Percentiles rank a stretch among this genome's conserved stretches.
phyloP scores from a whole-genome alignment of 2,329 filamentous ascomycete genomes.

The Madurella mycetomatis region DNA sequence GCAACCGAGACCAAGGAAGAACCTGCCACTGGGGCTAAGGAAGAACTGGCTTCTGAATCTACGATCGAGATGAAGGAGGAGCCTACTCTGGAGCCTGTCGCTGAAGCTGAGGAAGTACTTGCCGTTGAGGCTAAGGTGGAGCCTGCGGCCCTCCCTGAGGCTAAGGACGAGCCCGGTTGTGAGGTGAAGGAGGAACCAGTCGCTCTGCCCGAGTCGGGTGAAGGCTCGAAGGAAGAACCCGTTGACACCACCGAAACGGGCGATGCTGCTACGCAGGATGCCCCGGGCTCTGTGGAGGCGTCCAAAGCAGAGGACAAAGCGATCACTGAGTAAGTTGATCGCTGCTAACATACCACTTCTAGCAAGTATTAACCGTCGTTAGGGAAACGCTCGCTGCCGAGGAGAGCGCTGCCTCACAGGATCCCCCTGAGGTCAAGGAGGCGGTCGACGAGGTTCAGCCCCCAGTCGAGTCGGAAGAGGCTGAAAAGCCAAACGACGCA shows the following conservation, averaged over 20 bases:
- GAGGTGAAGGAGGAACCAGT: background rate
- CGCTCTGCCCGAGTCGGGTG: background rate
- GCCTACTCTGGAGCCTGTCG: background rate
- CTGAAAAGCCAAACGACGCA: background rate
- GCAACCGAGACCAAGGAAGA: background rate
- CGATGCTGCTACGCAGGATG: background rate
- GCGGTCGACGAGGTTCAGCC: background rate
- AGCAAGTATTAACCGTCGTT: background rate
- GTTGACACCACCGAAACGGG: background rate
- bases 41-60: constrained; percentile 3
- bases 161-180: background rate
- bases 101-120: background rate
- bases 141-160: background rate
- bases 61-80: constrained; percentile 13
- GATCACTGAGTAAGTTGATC: background rate
- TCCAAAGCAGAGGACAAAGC: background rate
- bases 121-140: constrained; percentile 2
- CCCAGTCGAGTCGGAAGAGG: background rate
- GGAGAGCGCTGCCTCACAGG: background rate
- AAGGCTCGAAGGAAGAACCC: background rate
- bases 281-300: background rate
- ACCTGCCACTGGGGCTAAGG: background rate
- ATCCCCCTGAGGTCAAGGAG: background rate
- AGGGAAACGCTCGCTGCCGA: background rate
- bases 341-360: background rate